Base-by-base conservation (phyloP, 108 stramenopile genomes). In the Hondaea fermentalgiana region DNA sequence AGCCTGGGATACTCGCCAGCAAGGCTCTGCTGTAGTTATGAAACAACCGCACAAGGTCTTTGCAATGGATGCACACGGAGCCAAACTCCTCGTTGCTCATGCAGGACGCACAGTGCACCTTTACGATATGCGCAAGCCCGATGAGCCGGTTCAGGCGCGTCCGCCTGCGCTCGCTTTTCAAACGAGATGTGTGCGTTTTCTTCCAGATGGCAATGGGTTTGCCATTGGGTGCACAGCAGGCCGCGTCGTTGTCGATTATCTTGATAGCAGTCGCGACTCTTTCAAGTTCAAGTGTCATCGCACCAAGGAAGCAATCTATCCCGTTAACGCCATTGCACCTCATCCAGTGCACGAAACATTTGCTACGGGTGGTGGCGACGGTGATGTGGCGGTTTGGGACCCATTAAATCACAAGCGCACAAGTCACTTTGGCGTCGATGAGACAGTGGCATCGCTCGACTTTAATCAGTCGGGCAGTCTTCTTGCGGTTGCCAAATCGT, bases 271-370 rank as follows among this genome's bases (percentile, higher is more conserved):
- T 14, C 47, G 72, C 17, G 64, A 97, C 44, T 94, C 94, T 76
- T 99, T 98, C 94, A 97, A 97, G 57, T 99, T 99, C 94, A 97
- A 97, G 91, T 99, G 98, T 90, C 98, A 99, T 94, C 96, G 98
- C 5, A 90, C 89, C 6, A 44, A 45, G 45, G 97, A 98, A 90
- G 93, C 92, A 42, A 95, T 98, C 0, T 97, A 93, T 90, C 88
- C 95, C 25, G 98, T 99, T 64, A 99, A 99, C 94, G 93, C 88
- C 69, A 95, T 99, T 89, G 95, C 95, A 57, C 98, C 98, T 93
- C 97, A 98, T 92, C 98, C 97, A 0, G 90, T 90, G 72, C 95
- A 93, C 90, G 96, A 96, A 57, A 97, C 97, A 14, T 96, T 98
- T 91, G 95, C 96, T 5, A 98, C 97, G 17, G 96, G 95, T 5